Base-by-base conservation (phyloP, 2,329 filamentous ascomycete species). In the Fusarium sp. region DNA sequence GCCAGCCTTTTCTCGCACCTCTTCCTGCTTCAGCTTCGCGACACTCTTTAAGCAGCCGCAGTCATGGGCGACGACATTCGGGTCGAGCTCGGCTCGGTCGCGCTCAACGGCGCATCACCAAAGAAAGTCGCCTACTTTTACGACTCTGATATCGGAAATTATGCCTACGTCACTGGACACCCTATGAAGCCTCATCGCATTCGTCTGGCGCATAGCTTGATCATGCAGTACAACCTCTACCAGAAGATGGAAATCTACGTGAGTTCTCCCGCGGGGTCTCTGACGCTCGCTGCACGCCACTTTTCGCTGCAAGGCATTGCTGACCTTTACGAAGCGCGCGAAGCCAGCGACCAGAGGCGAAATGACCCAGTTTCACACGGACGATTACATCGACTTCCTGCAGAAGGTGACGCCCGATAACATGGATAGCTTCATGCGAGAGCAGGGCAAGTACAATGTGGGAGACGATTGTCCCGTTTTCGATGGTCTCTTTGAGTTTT, bases 151-250 rank as follows among this genome's bases (percentile, higher is more conserved):
- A 97, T 98, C 81, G 96, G 96, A 75, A 98, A 98, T 84, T 98
- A 98, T 87, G 95, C 96, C 82, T 98, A 98, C 81, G 95, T 97
- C 67, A 95, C 95, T 72, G 95, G 95, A 22, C 97, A 99, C 86
- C 97, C 97, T 47, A 99, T 99, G 97, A 99, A 99, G 84, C 97
- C 97, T 72, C 98, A 98, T 90, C 93, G 97, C 25, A 92, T 99
- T 79, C 95, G 95, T 22, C 86, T 99, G 76, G 97, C 97, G 59
- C 98, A 99, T 83, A 97, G 97, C 80, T 89, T 99, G 76, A 95
- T 99, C 65, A 93, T 98, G 88, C 95, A 97, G 68, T 98, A 98
- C 86, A 95, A 96, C 70, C 90, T 98, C 70, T 97, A 98, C 84
- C 93, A 97, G 83, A 95, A 95, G 79, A 98, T 99, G 93, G 96